Base-by-base conservation (phyloP, 768 basidiomycete species). In the Tremella yokohamensis region DNA sequence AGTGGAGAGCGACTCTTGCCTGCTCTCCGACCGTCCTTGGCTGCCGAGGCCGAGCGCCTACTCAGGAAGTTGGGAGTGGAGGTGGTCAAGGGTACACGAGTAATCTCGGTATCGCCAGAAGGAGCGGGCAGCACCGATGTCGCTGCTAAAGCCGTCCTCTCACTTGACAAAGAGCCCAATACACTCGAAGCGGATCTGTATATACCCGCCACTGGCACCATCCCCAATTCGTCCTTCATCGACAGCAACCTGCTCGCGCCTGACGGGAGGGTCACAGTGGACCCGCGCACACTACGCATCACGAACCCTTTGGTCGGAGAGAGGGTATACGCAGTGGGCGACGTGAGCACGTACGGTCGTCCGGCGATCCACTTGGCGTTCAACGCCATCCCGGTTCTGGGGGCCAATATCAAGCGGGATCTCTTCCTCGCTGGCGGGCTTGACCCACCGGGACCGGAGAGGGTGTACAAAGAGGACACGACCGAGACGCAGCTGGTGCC, bases 401-500 rank as follows among this genome's bases (percentile, higher is more conserved):
- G 42, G 8, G 42, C 42, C 4, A 45, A 45, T 22, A 18, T 45
- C n/a, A 45, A 45, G 22, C 42, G 42, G 6, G 42, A 45, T 16
- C 42, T 45, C 22, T 34, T 34, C 29, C 29, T 34, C 29, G 29
- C 29, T 34, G 42, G 7, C 8, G 42, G 42, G 4, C n/a, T 18
- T 8, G 22, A 45, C 6, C n/a, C 42, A 6, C n/a, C 42, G n/a
- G 22, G 22, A 15, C n/a, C n/a, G 42, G 42, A 45, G n/a, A 45
- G 42, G 42, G 22, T 45, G 8, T 45, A 18, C 42, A 16, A 45
- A 16, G 42, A 45, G 42, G 42, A 45, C 22, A 45, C 4, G 22
- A 45, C n/a, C 6, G 42, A 45, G 42, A 45, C 42, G n/a, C 42
- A 45, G 22, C 42, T 45, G 22, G 42, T 45, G n/a, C 42, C 42